Evolutionary conservation across 441 rosid genomes (phyloP).

Genomic region (Erodium chrysanthum): DNA sequence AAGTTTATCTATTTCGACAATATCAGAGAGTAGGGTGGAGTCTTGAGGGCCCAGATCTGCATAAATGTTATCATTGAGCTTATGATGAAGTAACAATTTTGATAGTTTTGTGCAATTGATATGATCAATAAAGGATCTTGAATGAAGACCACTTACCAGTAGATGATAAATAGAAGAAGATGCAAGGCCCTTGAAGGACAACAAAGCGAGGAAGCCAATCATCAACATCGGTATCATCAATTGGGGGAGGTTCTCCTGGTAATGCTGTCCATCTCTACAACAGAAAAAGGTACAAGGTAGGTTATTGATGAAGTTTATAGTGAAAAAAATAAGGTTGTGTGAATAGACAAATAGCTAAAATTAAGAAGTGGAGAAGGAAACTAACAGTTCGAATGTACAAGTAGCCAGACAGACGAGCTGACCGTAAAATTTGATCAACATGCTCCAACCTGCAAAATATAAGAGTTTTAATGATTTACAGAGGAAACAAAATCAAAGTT

Average conservation of each 20-base stretch:
- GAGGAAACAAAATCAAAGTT: neutral
- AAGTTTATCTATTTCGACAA: conserved; percentile 60
- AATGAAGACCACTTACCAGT: conserved; percentile 40
- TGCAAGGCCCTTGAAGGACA: conserved; percentile 80
- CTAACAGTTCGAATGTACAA: conserved; percentile 65
- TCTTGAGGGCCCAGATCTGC: conserved; percentile 93
- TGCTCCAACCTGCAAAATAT: conserved; percentile 63
- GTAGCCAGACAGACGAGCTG: conserved; percentile 77
- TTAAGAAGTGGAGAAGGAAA: conserved; percentile 13
- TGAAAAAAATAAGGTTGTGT: conserved; percentile 2
- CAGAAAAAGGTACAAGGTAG: neutral
- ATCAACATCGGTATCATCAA: conserved; percentile 86
- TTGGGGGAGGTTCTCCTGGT: conserved; percentile 84
- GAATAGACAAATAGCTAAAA: conserved; percentile 12
- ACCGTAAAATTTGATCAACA: conserved; percentile 76
- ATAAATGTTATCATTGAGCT: conserved; percentile 5
- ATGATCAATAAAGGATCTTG: neutral
- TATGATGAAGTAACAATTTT: neutral
- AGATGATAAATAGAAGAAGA: conserved; percentile 65
- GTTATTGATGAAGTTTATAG: neutral
- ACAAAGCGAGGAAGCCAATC: conserved; percentile 95
- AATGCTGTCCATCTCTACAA: conserved; percentile 82
- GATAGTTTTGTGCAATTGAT: neutral
- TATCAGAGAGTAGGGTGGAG: conserved; percentile 67
- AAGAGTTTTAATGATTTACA: conserved; percentile 6